Percentiles rank a stretch among this genome's conserved stretches.
These are phyloP conservation scores for Auriscalpium orientale DNA, from an alignment of 768 basidiomycete species.

Conservation along the genomic window DNA sequence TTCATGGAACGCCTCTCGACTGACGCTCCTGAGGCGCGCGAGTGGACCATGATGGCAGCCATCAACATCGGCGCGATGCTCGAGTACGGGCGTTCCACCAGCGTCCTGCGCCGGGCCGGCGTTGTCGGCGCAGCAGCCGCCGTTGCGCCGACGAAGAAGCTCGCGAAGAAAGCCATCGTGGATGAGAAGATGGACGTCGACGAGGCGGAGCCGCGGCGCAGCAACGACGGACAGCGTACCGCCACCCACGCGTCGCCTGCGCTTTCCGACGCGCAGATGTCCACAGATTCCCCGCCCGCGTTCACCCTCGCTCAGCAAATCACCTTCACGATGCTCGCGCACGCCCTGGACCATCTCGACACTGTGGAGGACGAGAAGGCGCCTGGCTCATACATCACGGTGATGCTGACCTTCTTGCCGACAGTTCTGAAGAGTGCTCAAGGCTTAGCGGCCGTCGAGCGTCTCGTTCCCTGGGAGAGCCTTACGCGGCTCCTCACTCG, in stretches of 20 bases:
- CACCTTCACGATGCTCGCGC: constrained; percentile 68
- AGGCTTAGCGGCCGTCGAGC: constrained; percentile 58
- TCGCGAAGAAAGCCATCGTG: constrained; percentile 23
- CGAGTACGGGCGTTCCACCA: constrained; percentile 78
- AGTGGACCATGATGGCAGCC: constrained; percentile 96
- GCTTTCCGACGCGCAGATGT: constrained; percentile 20
- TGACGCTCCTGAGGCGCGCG: constrained; percentile 72
- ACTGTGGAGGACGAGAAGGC: constrained; percentile 46
- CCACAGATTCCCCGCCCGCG: constrained; percentile 40
- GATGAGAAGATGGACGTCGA: constrained; percentile 57
- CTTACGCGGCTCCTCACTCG: constrained; percentile 58
- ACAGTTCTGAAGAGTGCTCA: constrained; percentile 62
- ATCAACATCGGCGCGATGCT: constrained; percentile 76
- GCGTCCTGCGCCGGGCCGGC: constrained; percentile 60
- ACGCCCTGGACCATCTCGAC: constrained; percentile 56
- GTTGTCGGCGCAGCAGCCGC: constrained; percentile 30
- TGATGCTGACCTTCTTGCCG: constrained; percentile 83
- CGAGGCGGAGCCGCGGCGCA: constrained; percentile 31
- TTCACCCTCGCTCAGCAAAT: constrained; percentile 75
- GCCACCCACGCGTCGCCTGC: constrained; percentile 25
- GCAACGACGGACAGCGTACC: constrained; percentile 20
- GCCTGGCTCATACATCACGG: constrained; percentile 81
- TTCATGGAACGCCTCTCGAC: constrained; percentile 83
- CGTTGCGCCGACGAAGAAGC: constrained; percentile 30
- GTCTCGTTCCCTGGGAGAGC: constrained; percentile 77